Evolutionary conservation across 129 eudicot species (phyloP).

Genomic region (Glebionis coronaria): DNA sequence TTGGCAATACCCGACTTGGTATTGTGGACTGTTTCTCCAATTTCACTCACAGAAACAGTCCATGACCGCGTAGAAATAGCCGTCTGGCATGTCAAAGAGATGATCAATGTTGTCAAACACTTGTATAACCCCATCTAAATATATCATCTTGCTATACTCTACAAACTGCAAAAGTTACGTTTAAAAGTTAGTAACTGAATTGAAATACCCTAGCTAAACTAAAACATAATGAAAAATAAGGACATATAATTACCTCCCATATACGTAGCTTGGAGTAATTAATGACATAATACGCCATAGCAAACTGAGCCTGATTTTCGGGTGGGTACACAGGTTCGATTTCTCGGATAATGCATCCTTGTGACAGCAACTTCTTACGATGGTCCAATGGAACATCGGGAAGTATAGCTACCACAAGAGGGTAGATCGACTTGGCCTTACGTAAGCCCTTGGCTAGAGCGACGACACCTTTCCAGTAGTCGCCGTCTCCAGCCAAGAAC

Average conservation of each 20-base stretch:
- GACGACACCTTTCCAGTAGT: slow-evolving; percentile 56
- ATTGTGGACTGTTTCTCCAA: too few species aligned
- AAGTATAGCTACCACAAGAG: slow-evolving; percentile 57
- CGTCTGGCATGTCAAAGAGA: not conserved
- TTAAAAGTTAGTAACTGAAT: too few species aligned
- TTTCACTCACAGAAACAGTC: too few species aligned
- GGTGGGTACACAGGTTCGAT: slow-evolving; percentile 42
- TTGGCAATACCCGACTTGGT: too few species aligned
- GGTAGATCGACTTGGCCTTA: slow-evolving; percentile 46
- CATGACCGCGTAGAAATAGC: not conserved
- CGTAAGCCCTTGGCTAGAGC: slow-evolving; percentile 60
- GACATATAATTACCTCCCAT: too few species aligned
- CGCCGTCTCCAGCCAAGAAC: slow-evolving; percentile 58
- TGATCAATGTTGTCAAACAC: too few species aligned
- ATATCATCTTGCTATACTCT: not conserved
- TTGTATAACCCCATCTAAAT: too few species aligned
- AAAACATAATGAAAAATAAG: too few species aligned
- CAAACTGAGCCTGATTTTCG: slow-evolving; percentile 40
- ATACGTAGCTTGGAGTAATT: too few species aligned
- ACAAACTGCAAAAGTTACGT: not conserved
- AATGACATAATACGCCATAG: slow-evolving; percentile 39
- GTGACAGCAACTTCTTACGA: slow-evolving; percentile 43
- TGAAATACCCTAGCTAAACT: too few species aligned
- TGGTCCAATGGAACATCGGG: slow-evolving; percentile 69
- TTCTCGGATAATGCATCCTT: slow-evolving; percentile 54